These are phyloP conservation scores for Colletotrichum australisinense DNA, from an alignment of 2,329 filamentous ascomycete species.

Conservation along the genomic window DNA sequence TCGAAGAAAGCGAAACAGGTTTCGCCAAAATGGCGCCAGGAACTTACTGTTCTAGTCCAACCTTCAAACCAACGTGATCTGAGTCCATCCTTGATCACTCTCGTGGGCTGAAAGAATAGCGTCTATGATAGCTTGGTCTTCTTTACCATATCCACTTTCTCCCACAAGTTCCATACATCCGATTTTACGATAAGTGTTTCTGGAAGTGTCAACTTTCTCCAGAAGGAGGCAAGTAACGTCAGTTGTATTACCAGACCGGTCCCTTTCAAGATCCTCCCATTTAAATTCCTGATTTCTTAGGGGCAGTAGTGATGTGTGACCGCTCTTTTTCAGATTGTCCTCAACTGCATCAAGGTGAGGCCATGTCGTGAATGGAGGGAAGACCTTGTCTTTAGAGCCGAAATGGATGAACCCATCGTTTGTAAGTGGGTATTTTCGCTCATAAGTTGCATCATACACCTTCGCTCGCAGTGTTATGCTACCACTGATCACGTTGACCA, in stretches of 20 bases:
- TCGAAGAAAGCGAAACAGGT: no score
- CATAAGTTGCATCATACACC: neutral
- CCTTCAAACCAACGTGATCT: neutral
- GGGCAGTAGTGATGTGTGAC: neutral
- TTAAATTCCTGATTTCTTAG: neutral
- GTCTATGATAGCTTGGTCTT: neutral
- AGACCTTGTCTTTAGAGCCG: neutral
- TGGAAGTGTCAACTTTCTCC: neutral
- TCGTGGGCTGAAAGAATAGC: neutral
- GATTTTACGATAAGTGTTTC: neutral
- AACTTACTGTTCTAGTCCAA: no score
- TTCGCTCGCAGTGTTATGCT: neutral
- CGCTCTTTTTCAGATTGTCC: neutral
- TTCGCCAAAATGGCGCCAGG: neutral
- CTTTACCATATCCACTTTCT: neutral
- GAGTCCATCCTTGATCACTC: neutral
- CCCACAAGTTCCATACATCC: accelerated
- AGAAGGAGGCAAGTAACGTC: neutral
- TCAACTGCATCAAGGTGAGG: neutral
- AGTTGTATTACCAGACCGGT: neutral
- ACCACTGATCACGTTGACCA: neutral
- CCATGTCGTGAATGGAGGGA: neutral
- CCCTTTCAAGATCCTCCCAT: neutral
- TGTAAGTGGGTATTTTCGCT: neutral
- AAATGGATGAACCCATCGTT: neutral